phyloP scores from a whole-genome alignment of 768 basidiomycete species.

The Boletus pseudo-olivaceus region DNA sequence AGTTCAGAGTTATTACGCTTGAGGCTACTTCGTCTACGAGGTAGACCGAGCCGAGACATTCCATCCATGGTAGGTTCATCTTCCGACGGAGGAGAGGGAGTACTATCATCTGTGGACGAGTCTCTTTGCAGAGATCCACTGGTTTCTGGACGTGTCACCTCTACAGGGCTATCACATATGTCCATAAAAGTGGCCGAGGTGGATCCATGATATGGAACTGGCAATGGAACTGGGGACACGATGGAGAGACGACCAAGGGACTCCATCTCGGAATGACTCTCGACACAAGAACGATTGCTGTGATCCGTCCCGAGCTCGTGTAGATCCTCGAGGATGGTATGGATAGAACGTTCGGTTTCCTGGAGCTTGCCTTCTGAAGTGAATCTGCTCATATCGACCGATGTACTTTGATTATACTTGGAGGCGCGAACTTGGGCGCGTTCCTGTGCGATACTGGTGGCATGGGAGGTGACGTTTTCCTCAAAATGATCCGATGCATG shows the following conservation, averaged over 20 bases:
- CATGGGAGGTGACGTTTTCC: constrained; percentile 12
- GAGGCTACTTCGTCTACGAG: constrained; percentile 60
- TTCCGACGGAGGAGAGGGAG: constrained; percentile 31
- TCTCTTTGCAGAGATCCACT: constrained; percentile 15
- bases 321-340: constrained; percentile 27
- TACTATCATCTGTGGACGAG: constrained; percentile 17
- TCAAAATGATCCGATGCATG: constrained; percentile 11
- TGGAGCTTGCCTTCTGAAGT: constrained; percentile 13
- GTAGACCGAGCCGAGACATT: constrained; percentile 31
- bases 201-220: constrained; percentile 43
- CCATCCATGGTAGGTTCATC: constrained; percentile 32
- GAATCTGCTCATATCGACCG: constrained; percentile 17
- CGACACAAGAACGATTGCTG: constrained; percentile 13
- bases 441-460: constrained; percentile 9
- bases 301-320: constrained; percentile 19
- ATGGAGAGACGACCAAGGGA: constrained; percentile 27
- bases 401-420: constrained; percentile 13
- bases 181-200: constrained; percentile 29
- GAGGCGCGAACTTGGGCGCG: constrained; percentile 10
- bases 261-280: constrained; percentile 23
- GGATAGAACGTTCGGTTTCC: constrained; percentile 28
- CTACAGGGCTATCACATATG: constrained; percentile 34
- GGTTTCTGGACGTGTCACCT: constrained; percentile 10
- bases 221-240: constrained; percentile 41
- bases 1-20: constrained; percentile 50